Percentiles rank a stretch among this genome's conserved stretches.
Conservation (phyloP, 768 basidiomycete species). For the Galerina sulciceps region DNA sequence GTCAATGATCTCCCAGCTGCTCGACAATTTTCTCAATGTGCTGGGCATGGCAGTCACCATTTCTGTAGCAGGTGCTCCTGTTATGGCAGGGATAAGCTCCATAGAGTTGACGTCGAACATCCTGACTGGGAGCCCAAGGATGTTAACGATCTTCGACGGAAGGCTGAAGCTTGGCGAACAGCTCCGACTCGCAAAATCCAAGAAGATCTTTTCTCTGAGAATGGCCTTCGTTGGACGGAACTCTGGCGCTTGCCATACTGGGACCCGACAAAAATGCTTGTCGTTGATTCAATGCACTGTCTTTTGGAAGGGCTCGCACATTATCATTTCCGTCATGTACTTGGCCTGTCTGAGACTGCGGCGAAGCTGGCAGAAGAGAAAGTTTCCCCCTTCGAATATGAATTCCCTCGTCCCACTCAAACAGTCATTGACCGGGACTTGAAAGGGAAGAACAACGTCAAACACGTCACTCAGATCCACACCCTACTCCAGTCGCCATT, state of each 20-base stretch:
- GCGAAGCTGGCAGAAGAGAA: background rate
- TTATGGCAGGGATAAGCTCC: background rate
- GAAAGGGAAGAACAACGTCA: slow-evolving; percentile 1
- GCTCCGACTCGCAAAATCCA: slow-evolving; percentile 6
- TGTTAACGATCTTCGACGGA: slow-evolving; percentile 2
- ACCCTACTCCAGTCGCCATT: background rate
- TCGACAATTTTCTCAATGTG: slow-evolving; percentile 16
- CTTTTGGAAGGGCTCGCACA: slow-evolving; percentile 26
- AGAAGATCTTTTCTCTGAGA: slow-evolving; percentile 11
- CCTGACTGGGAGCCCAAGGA: slow-evolving; percentile 21
- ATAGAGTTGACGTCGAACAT: slow-evolving; percentile 21
- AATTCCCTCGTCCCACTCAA: background rate
- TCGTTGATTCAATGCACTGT: slow-evolving; percentile 38
- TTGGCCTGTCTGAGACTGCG: background rate
- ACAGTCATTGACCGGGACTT: background rate
- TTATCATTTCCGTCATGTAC: slow-evolving; percentile 23
- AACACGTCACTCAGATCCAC: slow-evolving; percentile 3
- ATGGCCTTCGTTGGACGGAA: slow-evolving; percentile 31
- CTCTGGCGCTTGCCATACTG: slow-evolving; percentile 36
- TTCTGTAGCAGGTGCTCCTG: slow-evolving; percentile 23
- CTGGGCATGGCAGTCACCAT: background rate
- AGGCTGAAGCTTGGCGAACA: slow-evolving; percentile 23
- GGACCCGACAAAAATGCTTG: slow-evolving; percentile 27
- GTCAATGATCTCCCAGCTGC: slow-evolving; percentile 10
- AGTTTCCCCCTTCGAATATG: slow-evolving; percentile 1